These are phyloP conservation scores for Coemansia sp. DNA, from an alignment of 192 early-diverging fungal genomes.

Conservation along the genomic window DNA sequence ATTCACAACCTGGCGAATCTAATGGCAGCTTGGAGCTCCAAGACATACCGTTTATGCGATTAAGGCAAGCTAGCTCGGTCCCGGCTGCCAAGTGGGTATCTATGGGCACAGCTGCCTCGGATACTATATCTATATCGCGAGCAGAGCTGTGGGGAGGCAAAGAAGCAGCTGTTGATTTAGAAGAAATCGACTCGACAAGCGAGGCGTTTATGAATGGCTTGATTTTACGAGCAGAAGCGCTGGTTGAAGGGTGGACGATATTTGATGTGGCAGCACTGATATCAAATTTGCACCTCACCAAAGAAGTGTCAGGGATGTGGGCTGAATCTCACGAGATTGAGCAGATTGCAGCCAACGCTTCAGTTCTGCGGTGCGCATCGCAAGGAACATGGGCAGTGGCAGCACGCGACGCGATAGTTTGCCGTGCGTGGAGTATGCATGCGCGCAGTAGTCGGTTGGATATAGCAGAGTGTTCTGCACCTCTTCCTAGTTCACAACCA, in stretches of 20 bases:
- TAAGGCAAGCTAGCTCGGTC: constrained; percentile 11
- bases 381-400: constrained; percentile 31
- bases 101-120: constrained; percentile 17
- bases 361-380: constrained; percentile 9
- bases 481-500: background rate
- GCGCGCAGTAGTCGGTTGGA: constrained; percentile 38
- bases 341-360: constrained; percentile 9
- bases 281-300: background rate
- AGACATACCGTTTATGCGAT: constrained; percentile 18
- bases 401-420: constrained; percentile 34
- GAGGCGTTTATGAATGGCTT: constrained; percentile 3
- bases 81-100: constrained; percentile 15
- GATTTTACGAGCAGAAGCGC: constrained; percentile 30
- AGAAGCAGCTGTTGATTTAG: background rate
- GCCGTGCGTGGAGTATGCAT: constrained; percentile 26
- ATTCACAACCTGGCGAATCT: background rate
- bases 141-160: constrained; percentile 6
- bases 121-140: constrained; percentile 17
- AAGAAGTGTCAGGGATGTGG: constrained; percentile 29
- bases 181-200: background rate
- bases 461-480: constrained; percentile 33
- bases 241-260: constrained; percentile 41
- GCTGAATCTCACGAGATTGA: constrained; percentile 6
- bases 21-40: background rate
- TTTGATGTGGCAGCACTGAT: constrained; percentile 26